phyloP scores from a whole-genome alignment of 371 early-diverging fungal species.

The Thermomucor indicae-seudaticae region DNA sequence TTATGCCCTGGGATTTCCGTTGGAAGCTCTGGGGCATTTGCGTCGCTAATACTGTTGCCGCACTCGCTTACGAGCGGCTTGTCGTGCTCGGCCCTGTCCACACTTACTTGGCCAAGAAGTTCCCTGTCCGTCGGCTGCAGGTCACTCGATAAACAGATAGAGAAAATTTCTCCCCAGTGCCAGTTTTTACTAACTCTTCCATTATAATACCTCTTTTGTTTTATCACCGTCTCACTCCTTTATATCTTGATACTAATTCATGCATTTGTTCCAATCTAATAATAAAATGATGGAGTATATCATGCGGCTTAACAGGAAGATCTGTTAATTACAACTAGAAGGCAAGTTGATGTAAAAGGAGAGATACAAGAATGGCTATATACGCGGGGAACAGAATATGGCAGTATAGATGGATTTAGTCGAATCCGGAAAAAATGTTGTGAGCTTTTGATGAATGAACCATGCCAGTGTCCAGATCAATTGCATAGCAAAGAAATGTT shows the following conservation, averaged over 20 bases:
- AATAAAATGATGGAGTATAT: no score
- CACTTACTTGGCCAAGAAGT: slow-evolving; percentile 23
- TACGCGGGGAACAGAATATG: no score
- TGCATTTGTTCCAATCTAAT: no score
- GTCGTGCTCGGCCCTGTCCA: slow-evolving; percentile 51
- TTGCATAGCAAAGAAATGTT: slow-evolving; percentile 73
- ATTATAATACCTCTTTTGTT: no score
- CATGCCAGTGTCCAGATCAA: slow-evolving; percentile 72
- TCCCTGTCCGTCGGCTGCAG: slow-evolving; percentile 25
- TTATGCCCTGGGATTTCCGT: slow-evolving; percentile 64
- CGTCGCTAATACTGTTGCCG: slow-evolving; percentile 30
- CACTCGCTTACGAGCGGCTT: slow-evolving; percentile 37
- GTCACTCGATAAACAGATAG: slow-evolving; percentile 17
- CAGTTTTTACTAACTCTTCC: no score
- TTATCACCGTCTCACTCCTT: no score
- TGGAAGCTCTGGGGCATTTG: slow-evolving; percentile 57
- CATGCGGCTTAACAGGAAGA: no score
- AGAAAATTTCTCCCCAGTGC: no score
- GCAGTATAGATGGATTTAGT: slow-evolving; percentile 6
- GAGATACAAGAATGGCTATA: no score
- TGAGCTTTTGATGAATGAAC: slow-evolving; percentile 55
- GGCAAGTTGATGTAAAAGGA: no score
- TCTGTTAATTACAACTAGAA: no score
- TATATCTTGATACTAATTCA: no score
- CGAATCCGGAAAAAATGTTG: slow-evolving; percentile 35